Evolutionary conservation across 202 grass and related monocot genomes (phyloP), one percentile per base, ranked within the genome.

Genomic region (Zizania palustris): DNA sequence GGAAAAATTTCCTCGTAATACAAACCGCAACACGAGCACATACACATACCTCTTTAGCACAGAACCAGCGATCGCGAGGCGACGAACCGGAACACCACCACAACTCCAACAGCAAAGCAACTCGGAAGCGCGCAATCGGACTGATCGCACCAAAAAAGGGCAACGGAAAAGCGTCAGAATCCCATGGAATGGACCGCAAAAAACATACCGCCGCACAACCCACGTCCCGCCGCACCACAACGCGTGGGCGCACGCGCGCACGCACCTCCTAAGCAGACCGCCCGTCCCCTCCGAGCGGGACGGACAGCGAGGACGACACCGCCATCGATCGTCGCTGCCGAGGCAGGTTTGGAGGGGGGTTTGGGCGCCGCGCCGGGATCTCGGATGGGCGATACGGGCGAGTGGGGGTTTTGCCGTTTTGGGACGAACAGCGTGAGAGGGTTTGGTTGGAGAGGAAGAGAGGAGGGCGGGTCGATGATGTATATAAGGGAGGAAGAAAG

Each of bases 161-260:
- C 8, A 70, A 64, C 11, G 38, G 8, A 71, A n/a, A n/a, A 10
- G n/a, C 65, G n/a, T 82, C 57, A 69, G 72, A 76, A 76, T 64
- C 35, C 9, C 13, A 8, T 3, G 19, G 57, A 40, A 71, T 12
- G 44, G 3, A 3, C 7, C 28, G 0, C 41, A 0, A 20, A 16
- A 64, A 63, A 60, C 14, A 11, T 28, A 14, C 19, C 7, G 33
- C 9, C 7, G 20, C 4, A 7, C 71, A 73, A 36, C 59, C 13
- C 45, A 28, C n/a, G n/a, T 28, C 28, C 28, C 65, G 63, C 46
- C 9, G 13, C 21, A 44, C 15, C 21, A 43, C 56, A 33, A 28
- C 28, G 28, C 28, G 28, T 28, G 28, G 28, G 28, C 28, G 28
- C 4, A 15, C 64, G 19, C 4, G 21, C 64, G 19, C 43, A 0